These are phyloP conservation scores for Paramecium tetraurelia DNA, from an alignment of 73 alveolate species.

Conservation along the genomic window DNA sequence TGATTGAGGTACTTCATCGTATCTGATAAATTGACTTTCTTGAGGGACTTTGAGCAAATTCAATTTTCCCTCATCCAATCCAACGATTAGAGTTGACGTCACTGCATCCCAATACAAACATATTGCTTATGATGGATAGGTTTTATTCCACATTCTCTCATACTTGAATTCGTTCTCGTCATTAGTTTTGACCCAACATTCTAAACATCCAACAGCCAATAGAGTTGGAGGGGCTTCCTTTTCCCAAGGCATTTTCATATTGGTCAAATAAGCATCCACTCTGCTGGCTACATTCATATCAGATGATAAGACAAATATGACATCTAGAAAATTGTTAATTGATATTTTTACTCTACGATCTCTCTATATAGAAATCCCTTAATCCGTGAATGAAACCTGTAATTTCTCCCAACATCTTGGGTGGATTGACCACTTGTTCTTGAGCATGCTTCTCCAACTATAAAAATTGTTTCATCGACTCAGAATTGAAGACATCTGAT, in stretches of 20 bases:
- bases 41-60: slow-evolving; percentile 35
- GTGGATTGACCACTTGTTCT: slow-evolving; percentile 62
- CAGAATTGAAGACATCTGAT: slow-evolving; percentile 60
- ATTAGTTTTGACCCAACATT: slow-evolving; percentile 57
- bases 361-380: slow-evolving; percentile 56
- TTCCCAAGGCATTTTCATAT: slow-evolving; percentile 70
- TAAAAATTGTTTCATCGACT: slow-evolving; percentile 56
- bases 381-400: slow-evolving; percentile 61
- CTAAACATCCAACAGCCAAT: slow-evolving; percentile 59
- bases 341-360: slow-evolving; percentile 7
- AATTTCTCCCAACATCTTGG: slow-evolving; percentile 55
- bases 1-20: background rate
- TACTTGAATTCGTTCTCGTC: slow-evolving; percentile 54
- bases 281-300: slow-evolving; percentile 65
- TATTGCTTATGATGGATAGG: slow-evolving; percentile 64
- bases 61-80: slow-evolving; percentile 61
- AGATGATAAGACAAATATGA: slow-evolving; percentile 37
- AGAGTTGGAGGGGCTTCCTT: slow-evolving; percentile 60
- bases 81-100: slow-evolving; percentile 47
- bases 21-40: slow-evolving; percentile 48
- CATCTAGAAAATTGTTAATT: background rate
- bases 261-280: slow-evolving; percentile 62
- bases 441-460: slow-evolving; percentile 64
- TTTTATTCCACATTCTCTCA: slow-evolving; percentile 60
- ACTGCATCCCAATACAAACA: slow-evolving; percentile 64